Evolutionary conservation across 129 eudicot genomes (phyloP).

Genomic region (Tanacetum coccineum): DNA sequence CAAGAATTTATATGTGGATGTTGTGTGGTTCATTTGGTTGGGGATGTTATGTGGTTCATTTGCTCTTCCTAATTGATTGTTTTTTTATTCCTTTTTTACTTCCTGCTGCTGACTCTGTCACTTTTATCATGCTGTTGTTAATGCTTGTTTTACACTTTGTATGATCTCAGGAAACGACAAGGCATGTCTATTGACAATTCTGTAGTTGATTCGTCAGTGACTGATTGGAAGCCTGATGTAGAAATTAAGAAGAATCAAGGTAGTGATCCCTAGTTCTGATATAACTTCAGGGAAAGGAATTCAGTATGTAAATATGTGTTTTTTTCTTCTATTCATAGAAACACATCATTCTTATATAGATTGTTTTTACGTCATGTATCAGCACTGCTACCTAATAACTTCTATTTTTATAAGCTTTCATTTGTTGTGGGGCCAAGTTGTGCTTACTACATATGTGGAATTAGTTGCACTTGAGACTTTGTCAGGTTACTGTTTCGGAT

Average conservation of each 20-base stretch:
- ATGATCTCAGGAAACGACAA: slow-evolving; percentile 27
- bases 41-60: not conserved
- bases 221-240: slow-evolving; percentile 55
- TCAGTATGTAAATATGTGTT: slow-evolving; percentile 16
- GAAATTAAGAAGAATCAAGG: slow-evolving; percentile 55
- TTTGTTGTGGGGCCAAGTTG: slow-evolving; percentile 4
- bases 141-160: slow-evolving; percentile 15
- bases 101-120: too few species aligned
- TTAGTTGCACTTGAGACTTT: too few species aligned
- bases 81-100: too few species aligned
- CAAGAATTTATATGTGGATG: too few species aligned
- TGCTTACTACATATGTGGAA: too few species aligned
- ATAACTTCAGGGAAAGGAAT: not conserved
- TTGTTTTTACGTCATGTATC: slow-evolving; percentile 11
- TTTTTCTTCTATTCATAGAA: slow-evolving; percentile 5
- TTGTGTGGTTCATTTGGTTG: too few species aligned
- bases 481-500: too few species aligned
- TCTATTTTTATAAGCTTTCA: slow-evolving; percentile 10
- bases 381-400: slow-evolving; percentile 6
- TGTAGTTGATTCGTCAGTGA: slow-evolving; percentile 61
- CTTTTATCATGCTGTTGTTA: too few species aligned
- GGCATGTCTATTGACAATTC: slow-evolving; percentile 69
- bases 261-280: slow-evolving; percentile 27
- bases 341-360: not conserved
- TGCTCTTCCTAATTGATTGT: not conserved